Evolutionary conservation across 305 asterid species (phyloP), one percentile per base, ranked within the genome.

Genomic region (Coffea humblotiana): DNA sequence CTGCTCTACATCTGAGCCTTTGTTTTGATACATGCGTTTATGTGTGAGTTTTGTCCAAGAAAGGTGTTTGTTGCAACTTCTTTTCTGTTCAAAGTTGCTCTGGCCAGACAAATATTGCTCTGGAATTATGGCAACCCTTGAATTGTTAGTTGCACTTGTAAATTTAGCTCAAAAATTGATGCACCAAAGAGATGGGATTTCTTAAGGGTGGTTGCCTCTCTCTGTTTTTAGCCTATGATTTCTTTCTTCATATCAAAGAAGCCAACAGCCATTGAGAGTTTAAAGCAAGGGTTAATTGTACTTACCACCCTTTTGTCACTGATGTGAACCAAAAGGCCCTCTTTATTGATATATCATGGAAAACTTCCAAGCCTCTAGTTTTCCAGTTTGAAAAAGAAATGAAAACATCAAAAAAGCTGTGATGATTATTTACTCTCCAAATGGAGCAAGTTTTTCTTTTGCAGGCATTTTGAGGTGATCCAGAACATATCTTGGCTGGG

Each of bases 191-290:
- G 45, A 74, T 10, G 68, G 78, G 37, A 74, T 13, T 21, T 74
- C 52, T 74, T 73, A 27, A 21, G 89, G 87, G 79, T 76, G 83
- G 89, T 85, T 87, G 82, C 85, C 87, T 77, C 83, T 75, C 84
- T 80, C 83, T 77, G 82, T 72, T 71, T 69, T 71, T 21, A 10
- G 82, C 82, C 85, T 5, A 54, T 87, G 86, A 85, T 83, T 72
- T 83, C 73, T 58, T 37, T 6, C 51, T 40, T 40, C 43, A 40
- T 40, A 0, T 0, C 43, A 5, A 40, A 40, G 6, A 3, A 40
- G 43, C 43, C 43, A 40, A 40, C 43, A 40, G 43, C 43, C 4
- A 40, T 40, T 40, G 43, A 5, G 43, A 40, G 6, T 40, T 40
- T 40, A 5, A 5, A 40, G 6, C 43, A 40, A 40, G 43, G 43